These are phyloP conservation scores for Oryza officinalis DNA, from an alignment of 176 grass and related monocot genomes.

Conservation along the genomic window DNA sequence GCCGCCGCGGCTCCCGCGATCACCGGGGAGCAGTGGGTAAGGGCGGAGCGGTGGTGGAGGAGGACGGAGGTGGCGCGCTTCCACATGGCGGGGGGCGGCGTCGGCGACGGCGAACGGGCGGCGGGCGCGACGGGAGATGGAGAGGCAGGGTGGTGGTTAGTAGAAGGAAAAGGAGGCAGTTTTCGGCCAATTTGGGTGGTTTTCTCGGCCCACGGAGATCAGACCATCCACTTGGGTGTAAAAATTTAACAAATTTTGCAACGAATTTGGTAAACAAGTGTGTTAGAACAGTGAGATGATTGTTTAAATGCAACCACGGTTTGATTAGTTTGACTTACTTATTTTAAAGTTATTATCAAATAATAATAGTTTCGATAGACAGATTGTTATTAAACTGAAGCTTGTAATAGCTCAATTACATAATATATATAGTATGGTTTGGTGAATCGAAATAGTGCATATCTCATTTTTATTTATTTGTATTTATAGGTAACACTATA, in stretches of 20 bases:
- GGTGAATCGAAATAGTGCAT: too few species aligned
- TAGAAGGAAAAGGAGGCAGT: not conserved
- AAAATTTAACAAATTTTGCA: not conserved
- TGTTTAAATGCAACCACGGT: not conserved
- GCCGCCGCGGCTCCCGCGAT: not conserved
- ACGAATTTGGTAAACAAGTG: not conserved
- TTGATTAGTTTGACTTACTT: not conserved
- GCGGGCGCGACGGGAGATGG: not conserved
- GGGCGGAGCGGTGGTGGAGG: slow-evolving; percentile 18
- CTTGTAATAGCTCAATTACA: too few species aligned
- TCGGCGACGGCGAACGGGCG: not conserved
- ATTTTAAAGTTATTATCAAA: too few species aligned
- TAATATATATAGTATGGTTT: too few species aligned
- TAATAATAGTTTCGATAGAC: too few species aligned
- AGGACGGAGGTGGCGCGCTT: slow-evolving; percentile 40
- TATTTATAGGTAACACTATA: too few species aligned
- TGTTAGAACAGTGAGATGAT: not conserved
- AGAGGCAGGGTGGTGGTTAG: not conserved
- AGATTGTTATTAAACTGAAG: too few species aligned
- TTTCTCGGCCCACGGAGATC: not conserved
- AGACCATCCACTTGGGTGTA: not conserved
- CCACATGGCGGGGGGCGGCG: slow-evolving; percentile 43
- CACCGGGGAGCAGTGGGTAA: not conserved
- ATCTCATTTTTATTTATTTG: too few species aligned
- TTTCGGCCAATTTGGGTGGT: not conserved